Base-by-base conservation (phyloP, 2,329 filamentous ascomycete genomes). In the Lasiodiplodia theobromae region DNA sequence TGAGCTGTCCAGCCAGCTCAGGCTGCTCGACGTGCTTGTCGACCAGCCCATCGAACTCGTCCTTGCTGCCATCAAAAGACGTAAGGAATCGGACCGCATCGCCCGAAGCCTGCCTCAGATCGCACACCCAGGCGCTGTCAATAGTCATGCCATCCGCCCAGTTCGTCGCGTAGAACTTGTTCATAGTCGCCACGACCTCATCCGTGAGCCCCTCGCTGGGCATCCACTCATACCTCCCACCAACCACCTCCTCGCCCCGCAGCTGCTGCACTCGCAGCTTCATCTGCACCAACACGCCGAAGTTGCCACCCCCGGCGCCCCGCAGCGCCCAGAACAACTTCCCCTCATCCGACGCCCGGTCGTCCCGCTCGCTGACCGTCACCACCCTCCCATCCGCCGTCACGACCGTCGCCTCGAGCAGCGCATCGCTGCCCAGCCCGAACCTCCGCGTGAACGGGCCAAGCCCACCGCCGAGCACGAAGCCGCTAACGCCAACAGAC, bases 261-360 rank as follows among this genome's bases (percentile, higher is more conserved):
- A 52, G 8, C 49, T 7, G 11, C 49, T 23, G 49, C 49, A 25
- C 49, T 6, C 23, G 0, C 21, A 52, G 8, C 49, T 23, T 52
- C 49, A 52, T 25, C 49, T 12, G 7, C n/a, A 52, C 49, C n/a
- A 52, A 70, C 1, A 83, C 76, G 0, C 81, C 82, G 34, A 79
- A 83, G 3, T 82, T 83, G 2, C 78, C 81, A 10, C 78, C 78
- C 0, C 82, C 81, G 2, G 76, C 80, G 4, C 82, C 81, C 0
- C 78, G 73, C 3, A 83, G 74, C 0, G 81, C 81, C 73, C 77
- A 82, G 72, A 83, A 83, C 1, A 82, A 69, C 2, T 76, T 71
- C 3, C 73, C 62, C 38, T 79, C 73, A 0, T 71, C 60, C 3
- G 72, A 69, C 0, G 74, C 72, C 4, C 31, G 28, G 0, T 76